Evolutionary conservation across 2,329 filamentous ascomycete genomes (phyloP).

Genomic region (Lasiodiplodia hormozganensis): DNA sequence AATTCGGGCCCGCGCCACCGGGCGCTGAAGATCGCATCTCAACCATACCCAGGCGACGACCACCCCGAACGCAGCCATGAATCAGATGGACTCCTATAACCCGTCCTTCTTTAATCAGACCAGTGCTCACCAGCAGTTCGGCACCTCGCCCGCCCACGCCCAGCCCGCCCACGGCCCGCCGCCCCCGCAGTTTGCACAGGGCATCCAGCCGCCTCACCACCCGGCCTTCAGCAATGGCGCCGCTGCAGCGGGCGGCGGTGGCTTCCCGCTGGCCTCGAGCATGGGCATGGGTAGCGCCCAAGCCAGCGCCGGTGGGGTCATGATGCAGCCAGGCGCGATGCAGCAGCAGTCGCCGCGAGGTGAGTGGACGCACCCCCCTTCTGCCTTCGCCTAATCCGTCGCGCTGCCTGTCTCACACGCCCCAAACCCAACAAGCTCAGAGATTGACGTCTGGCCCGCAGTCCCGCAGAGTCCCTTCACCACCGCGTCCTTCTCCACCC

Average conservation of each 20-base stretch:
- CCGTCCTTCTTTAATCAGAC: slow-evolving; percentile 28
- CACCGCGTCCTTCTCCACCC: slow-evolving; percentile 43
- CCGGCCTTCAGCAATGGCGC: slow-evolving; percentile 40
- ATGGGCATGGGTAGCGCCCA: slow-evolving; percentile 35
- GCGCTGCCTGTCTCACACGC: slow-evolving; percentile 29
- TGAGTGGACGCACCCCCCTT: slow-evolving; percentile 40
- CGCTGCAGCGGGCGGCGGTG: slow-evolving; percentile 27
- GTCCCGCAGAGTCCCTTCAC: slow-evolving; percentile 27
- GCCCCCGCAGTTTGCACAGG: slow-evolving; percentile 32
- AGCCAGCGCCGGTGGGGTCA: slow-evolving; percentile 36
- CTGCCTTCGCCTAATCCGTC: slow-evolving; percentile 30
- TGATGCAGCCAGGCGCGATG: slow-evolving; percentile 46
- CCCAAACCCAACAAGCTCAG: slow-evolving; percentile 24
- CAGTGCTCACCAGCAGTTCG: slow-evolving; percentile 23
- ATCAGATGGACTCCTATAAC: slow-evolving; percentile 31
- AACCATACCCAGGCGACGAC: slow-evolving; percentile 27
- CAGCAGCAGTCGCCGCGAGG: slow-evolving; percentile 46
- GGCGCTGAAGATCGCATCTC: slow-evolving; percentile 28
- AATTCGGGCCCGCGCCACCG: slow-evolving; percentile 8
- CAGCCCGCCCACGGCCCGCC: slow-evolving; percentile 26
- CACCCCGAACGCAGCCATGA: slow-evolving; percentile 30
- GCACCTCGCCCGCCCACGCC: slow-evolving; percentile 24
- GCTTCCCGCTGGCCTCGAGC: slow-evolving; percentile 34
- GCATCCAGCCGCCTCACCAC: slow-evolving; percentile 39
- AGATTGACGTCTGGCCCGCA: slow-evolving; percentile 21